Evolutionary conservation across 2,329 filamentous ascomycete species (phyloP).

Genomic region (Fusarium goolgardi): DNA sequence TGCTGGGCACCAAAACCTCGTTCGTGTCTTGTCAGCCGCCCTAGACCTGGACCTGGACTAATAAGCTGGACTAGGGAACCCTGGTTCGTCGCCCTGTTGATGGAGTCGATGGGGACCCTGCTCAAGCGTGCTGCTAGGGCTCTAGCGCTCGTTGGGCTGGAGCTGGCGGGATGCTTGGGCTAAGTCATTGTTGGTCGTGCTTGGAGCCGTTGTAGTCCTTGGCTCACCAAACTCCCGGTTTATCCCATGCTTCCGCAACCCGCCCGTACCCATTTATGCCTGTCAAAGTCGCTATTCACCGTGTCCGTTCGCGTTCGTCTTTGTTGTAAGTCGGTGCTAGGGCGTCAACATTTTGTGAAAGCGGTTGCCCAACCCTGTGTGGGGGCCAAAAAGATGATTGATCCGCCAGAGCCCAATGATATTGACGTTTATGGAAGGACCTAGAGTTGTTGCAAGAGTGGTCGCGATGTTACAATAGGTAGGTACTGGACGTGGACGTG

Average conservation of each 20-base stretch:
- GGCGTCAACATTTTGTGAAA: conserved; percentile 36
- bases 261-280: conserved; percentile 19
- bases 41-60: conserved; percentile 5
- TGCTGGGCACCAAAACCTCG: conserved; percentile 38
- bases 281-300: conserved; percentile 30
- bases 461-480: conserved; percentile 24
- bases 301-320: conserved; percentile 16
- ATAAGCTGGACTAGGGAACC: conserved; percentile 30
- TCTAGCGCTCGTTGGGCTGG: conserved; percentile 38
- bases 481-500: neutral
- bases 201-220: conserved; percentile 29
- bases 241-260: conserved; percentile 28
- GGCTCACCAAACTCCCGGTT: conserved; percentile 34
- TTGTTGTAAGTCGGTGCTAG: conserved; percentile 29
- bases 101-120: conserved; percentile 34
- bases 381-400: conserved; percentile 36
- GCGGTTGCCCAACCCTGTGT: conserved; percentile 40
- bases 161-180: conserved; percentile 39
- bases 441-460: conserved; percentile 30
- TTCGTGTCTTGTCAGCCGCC: conserved; percentile 42
- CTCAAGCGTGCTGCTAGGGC: conserved; percentile 34
- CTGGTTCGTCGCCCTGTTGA: conserved; percentile 42
- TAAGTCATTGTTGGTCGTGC: conserved; percentile 19
- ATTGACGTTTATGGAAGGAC: conserved; percentile 35
- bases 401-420: conserved; percentile 30